Conservation (phyloP, 306 rosid species). For the Glycine soja region DNA sequence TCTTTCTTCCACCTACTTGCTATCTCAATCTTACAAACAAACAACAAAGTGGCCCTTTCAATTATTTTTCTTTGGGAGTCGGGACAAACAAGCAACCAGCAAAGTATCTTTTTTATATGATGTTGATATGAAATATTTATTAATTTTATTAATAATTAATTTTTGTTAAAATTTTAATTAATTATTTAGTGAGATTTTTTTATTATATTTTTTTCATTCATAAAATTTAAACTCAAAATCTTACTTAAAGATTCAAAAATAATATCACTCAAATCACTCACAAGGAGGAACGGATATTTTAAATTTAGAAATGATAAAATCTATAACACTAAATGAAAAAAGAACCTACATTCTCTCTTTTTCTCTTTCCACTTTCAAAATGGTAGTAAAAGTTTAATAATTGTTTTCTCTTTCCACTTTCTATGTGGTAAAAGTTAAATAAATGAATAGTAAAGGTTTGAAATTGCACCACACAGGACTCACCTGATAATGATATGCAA, state of each 20-base stretch:
- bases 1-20: slow-evolving; percentile 27
- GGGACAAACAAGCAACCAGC: slow-evolving; percentile 27
- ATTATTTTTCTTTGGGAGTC: slow-evolving; percentile 28
- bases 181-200: too few relatives aligned
- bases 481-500: not conserved
- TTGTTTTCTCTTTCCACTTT: not conserved
- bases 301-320: not conserved
- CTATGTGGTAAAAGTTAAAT: not conserved
- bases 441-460: not conserved
- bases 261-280: too few relatives aligned
- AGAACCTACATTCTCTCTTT: slow-evolving; percentile 39
- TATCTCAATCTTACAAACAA: slow-evolving; percentile 48
- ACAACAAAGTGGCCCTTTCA: slow-evolving; percentile 37
- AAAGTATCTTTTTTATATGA: too few relatives aligned
- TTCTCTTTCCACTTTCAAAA: not conserved
- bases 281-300: not conserved
- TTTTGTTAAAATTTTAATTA: too few relatives aligned
- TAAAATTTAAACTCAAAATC: too few relatives aligned
- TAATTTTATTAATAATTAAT: too few relatives aligned
- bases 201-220: too few relatives aligned
- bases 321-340: not conserved
- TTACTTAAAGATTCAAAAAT: too few relatives aligned
- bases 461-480: not conserved
- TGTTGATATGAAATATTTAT: too few relatives aligned
- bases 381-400: not conserved